Percentiles rank a stretch among this genome's conserved stretches.
Evolutionary conservation across 768 basidiomycete species (phyloP).

Genomic region (Tylopilus sp.): DNA sequence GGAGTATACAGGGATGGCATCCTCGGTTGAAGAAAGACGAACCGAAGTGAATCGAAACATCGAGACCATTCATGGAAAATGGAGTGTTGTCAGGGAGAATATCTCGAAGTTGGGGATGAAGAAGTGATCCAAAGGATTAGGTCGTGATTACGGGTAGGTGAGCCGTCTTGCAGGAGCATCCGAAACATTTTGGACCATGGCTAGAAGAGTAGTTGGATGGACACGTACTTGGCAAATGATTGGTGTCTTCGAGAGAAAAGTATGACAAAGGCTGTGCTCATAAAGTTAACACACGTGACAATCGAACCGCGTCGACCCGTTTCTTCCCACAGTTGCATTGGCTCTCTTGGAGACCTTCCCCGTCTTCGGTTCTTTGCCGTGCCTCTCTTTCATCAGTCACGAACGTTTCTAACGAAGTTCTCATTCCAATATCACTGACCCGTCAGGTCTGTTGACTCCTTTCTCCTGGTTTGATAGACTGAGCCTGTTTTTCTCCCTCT

Average conservation of each 20-base stretch:
- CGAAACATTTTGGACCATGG: not conserved
- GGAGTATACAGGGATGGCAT: slow-evolving; percentile 18
- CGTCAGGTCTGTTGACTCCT: slow-evolving; percentile 10
- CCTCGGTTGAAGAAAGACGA: slow-evolving; percentile 21
- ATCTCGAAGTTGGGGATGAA: slow-evolving; percentile 16
- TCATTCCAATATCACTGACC: slow-evolving; percentile 11
- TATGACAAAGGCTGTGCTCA: not conserved
- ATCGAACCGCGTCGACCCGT: slow-evolving; percentile 28
- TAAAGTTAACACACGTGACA: slow-evolving; percentile 35
- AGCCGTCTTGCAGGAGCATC: not conserved
- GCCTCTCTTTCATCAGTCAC: slow-evolving; percentile 7
- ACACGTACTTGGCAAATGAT: no score
- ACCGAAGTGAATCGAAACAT: slow-evolving; percentile 18
- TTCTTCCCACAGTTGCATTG: slow-evolving; percentile 14
- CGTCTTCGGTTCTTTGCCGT: not conserved
- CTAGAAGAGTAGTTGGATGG: not conserved
- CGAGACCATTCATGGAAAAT: slow-evolving; percentile 16
- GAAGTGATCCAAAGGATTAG: slow-evolving; percentile 1
- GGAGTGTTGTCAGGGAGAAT: slow-evolving; percentile 22
- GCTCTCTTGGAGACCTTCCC: slow-evolving; percentile 9
- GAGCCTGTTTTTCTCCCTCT: not conserved
- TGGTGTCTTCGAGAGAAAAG: no score
- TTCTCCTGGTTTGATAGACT: not conserved
- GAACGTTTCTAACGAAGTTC: slow-evolving; percentile 15
- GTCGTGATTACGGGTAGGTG: not conserved